Evolutionary conservation across 352 stramenopile species (phyloP).

Genomic region (Phytophthora fragariae): DNA sequence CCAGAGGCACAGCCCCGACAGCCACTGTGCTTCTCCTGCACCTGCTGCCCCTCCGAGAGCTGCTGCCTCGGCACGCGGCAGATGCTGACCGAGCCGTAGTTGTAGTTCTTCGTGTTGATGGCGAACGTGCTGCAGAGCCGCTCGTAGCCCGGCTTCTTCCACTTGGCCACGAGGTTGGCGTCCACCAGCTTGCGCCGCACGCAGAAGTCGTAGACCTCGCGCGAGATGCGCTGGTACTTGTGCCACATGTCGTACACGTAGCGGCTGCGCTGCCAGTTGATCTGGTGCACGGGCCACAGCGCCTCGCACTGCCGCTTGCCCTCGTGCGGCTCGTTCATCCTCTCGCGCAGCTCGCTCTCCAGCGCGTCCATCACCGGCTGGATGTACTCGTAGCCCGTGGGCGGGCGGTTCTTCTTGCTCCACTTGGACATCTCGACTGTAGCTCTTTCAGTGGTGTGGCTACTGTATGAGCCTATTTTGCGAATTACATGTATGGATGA

Average conservation of each 20-base stretch:
- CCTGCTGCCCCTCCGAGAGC: slow-evolving; percentile 88
- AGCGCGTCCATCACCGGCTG: slow-evolving; percentile 96
- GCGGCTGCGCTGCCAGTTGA: slow-evolving; percentile 98
- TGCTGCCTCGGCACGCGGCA: slow-evolving; percentile 97
- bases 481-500: too few relatives aligned
- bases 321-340: slow-evolving; percentile 98
- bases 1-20: slow-evolving; percentile 97
- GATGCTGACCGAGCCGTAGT: slow-evolving; percentile 98
- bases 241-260: slow-evolving; percentile 99
- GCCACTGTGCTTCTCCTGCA: slow-evolving; percentile 96
- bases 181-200: slow-evolving; percentile 95
- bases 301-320: slow-evolving; percentile 97
- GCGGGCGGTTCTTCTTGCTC: slow-evolving; percentile 87
- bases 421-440: slow-evolving; percentile 81
- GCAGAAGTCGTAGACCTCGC: slow-evolving; percentile 99
- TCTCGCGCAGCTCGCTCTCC: slow-evolving; percentile 97
- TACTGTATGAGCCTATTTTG: too few relatives aligned
- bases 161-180: slow-evolving; percentile 98
- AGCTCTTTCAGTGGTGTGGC: too few relatives aligned
- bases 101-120: slow-evolving; percentile 99
- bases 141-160: slow-evolving; percentile 99
- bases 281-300: slow-evolving; percentile 99
- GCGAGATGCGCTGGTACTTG: slow-evolving; percentile 95
- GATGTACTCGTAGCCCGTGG: slow-evolving; percentile 95
- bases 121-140: slow-evolving; percentile 98